phyloP scores from a whole-genome alignment of 306 rosid genomes.

The Pyrus bretschneideri region DNA sequence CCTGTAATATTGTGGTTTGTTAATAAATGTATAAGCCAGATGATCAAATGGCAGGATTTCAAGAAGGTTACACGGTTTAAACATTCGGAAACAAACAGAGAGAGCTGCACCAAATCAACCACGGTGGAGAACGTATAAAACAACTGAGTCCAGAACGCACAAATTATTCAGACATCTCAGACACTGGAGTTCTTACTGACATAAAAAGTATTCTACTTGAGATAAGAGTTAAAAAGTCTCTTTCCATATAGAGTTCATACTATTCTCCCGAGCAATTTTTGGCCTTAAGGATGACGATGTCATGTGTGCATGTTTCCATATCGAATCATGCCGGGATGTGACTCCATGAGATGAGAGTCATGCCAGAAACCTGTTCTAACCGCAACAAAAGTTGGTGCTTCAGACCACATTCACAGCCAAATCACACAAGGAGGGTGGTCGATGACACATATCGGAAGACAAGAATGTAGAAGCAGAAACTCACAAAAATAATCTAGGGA shows the following conservation, averaged over 20 bases:
- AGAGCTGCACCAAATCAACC: not conserved
- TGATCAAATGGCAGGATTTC: not conserved
- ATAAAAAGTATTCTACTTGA: not conserved
- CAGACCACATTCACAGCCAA: constrained; percentile 1
- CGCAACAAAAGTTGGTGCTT: constrained; percentile 4
- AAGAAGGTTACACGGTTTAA: not conserved
- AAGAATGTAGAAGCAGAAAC: not conserved
- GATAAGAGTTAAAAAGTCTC: not conserved
- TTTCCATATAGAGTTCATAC: not conserved
- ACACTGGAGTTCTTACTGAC: not conserved
- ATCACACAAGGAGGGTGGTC: not conserved
- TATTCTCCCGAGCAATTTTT: not conserved
- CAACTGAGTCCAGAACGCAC: not conserved
- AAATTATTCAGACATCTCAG: no score
- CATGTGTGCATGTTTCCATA: not conserved
- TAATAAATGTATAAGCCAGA: not conserved
- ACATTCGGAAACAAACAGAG: not conserved
- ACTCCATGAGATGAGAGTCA: not conserved
- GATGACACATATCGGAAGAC: not conserved
- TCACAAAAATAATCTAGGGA: not conserved
- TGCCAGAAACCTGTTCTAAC: not conserved
- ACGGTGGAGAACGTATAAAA: not conserved
- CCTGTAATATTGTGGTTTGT: constrained; percentile 38
- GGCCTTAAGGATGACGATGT: not conserved
- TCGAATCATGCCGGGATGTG: not conserved